Base-by-base conservation (phyloP, 2,329 filamentous ascomycete species). In the Cadophora gregata region DNA sequence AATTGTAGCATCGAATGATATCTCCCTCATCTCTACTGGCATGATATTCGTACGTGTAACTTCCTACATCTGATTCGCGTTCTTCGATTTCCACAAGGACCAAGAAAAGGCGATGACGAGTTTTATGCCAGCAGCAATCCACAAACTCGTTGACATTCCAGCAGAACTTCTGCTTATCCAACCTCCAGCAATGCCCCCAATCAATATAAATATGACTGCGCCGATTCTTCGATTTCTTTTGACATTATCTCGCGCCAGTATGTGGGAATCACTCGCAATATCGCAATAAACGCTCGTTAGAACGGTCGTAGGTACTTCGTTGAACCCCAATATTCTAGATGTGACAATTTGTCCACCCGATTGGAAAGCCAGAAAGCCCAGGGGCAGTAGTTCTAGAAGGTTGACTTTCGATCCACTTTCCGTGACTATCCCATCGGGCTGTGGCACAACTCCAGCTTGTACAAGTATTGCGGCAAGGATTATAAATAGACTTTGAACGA, bases 261-360 rank as follows among this genome's bases (percentile, higher is more conserved):
- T 68, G 9, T 81, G 80, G 10, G 82, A 79, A 73, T 93, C 90
- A 1, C 88, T 90, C 72, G 93, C 93, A 24, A 95, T 75, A 76
- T 95, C 92, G 75, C 91, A 93, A 80, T 94, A 95, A 69, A 92
- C 88, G 75, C 90, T 93, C 0, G 92, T 95, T 67, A 96, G 79
- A 3, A 94, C 92, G 19, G 93, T 91, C 68, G 90, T 93, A 0
- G 91, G 93, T 24, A 95, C 80, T 1, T 88, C 87, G 66, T 88
- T 88, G 75, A 89, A 90, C 73, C 88, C 85, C 67, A 95, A 78
- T 0, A 90, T 88, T 3, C 91, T 81, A 72, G 89, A 92, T 0
- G 87, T 86, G n/a, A 93, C 88, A 0, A 91, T 91, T 76, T 95
- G 92, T 0, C 91, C 92, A 63, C 89, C 90, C 70, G 88, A 89